Evolutionary conservation across 805 yeast genomes (phyloP).

Genomic region (Candida oleophila): DNA sequence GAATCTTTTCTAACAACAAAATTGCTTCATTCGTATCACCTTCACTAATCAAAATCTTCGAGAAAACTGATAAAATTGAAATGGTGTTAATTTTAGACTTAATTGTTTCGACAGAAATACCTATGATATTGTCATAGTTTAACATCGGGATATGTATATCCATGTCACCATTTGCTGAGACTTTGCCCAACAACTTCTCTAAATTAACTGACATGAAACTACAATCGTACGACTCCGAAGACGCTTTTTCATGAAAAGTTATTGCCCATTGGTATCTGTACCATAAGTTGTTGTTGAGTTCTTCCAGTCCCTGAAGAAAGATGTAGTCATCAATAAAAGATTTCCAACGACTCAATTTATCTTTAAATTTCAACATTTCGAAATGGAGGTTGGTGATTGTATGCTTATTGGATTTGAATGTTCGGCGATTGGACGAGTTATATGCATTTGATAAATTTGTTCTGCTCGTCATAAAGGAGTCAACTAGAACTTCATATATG

Average conservation of each 20-base stretch:
- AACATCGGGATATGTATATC: constrained; percentile 42
- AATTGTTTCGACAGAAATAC: constrained; percentile 49
- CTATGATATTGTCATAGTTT: constrained; percentile 62
- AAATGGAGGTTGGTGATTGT: constrained; percentile 34
- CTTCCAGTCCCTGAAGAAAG: constrained; percentile 5
- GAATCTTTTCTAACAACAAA: constrained; percentile 44
- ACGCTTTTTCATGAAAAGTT: constrained; percentile 24
- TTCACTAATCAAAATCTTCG: constrained; percentile 44
- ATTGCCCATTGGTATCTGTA: constrained; percentile 36
- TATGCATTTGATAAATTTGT: constrained; percentile 19
- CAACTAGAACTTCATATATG: constrained; percentile 47
- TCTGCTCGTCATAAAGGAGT: constrained; percentile 36
- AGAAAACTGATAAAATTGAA: constrained; percentile 65
- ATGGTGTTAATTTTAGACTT: constrained; percentile 67
- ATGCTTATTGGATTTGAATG: constrained; percentile 24
- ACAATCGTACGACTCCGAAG: constrained; percentile 26
- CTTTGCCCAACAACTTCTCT: constrained; percentile 13
- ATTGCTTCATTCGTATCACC: constrained; percentile 33
- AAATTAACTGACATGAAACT: constrained; percentile 23
- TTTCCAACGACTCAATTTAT: constrained; percentile 51
- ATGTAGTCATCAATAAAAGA: constrained; percentile 28
- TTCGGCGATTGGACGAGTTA: constrained; percentile 15
- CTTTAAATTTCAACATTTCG: constrained; percentile 36
- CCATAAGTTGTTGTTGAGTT: constrained; percentile 4
- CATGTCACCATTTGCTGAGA: constrained; percentile 5